A percentile compares a stretch with the other conserved stretches of the same genome.
Conservation (phyloP, 1,139 yeast genomes). For the Yamadazyma dushanensis region DNA sequence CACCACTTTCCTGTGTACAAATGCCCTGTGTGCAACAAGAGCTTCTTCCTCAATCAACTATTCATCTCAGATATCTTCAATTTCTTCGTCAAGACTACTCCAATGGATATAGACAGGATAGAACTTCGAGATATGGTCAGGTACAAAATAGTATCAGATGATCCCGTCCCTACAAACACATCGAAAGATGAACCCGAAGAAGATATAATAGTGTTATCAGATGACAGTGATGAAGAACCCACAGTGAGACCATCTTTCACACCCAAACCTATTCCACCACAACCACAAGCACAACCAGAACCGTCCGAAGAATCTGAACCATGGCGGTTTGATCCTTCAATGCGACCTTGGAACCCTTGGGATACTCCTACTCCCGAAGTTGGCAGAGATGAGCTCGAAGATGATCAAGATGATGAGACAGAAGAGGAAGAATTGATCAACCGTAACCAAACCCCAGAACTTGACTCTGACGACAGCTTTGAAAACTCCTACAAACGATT, state of each 20-base stretch:
- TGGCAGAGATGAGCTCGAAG: background rate
- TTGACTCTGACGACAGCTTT: slow-evolving; percentile 7
- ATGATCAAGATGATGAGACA: slow-evolving; percentile 11
- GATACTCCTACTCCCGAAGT: slow-evolving; percentile 2
- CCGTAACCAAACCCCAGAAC: background rate
- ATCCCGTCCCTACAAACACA: slow-evolving; percentile 6
- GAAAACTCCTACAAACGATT: slow-evolving; percentile 5
- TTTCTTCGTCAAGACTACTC: slow-evolving; percentile 43
- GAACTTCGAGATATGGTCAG: slow-evolving; percentile 38
- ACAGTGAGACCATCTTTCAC: no score
- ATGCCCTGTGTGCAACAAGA: slow-evolving; percentile 44
- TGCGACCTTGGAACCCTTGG: background rate
- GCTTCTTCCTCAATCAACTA: slow-evolving; percentile 36
- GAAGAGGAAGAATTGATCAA: slow-evolving; percentile 4
- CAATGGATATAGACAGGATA: slow-evolving; percentile 33
- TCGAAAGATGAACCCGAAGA: slow-evolving; percentile 15
- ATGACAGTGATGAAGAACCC: slow-evolving; percentile 20
- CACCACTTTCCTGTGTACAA: slow-evolving; percentile 25
- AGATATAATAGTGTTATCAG: slow-evolving; percentile 30
- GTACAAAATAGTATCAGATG: slow-evolving; percentile 36
- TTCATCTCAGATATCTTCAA: slow-evolving; percentile 43
- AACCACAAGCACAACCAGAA: background rate
- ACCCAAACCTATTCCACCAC: background rate
- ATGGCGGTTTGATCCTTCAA: background rate
- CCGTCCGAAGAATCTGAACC: no score